These are phyloP conservation scores for Trypethelium eluteriae DNA, from an alignment of 495 filamentous ascomycete species.

Conservation along the genomic window DNA sequence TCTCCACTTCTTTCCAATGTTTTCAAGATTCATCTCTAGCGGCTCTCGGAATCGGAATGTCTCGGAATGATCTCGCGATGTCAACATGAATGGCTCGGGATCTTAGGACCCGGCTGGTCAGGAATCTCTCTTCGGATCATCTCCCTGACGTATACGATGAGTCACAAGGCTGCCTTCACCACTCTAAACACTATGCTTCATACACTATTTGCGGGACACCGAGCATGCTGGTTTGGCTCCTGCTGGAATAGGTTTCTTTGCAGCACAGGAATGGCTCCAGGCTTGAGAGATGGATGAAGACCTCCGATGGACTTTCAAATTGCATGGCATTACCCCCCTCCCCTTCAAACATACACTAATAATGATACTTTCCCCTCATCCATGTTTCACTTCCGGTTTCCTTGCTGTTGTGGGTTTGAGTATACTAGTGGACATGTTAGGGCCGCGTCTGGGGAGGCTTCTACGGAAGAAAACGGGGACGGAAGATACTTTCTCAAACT, in stretches of 20 bases:
- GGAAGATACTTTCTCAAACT: neutral
- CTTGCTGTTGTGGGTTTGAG: conserved; percentile 11
- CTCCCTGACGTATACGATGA: neutral
- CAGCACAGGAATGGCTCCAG: neutral
- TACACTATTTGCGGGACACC: neutral
- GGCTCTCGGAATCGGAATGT: conserved; percentile 4
- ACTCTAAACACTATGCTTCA: neutral
- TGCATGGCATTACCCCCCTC: conserved; percentile 21
- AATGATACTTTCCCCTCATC: conserved; percentile 22
- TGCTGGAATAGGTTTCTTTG: neutral
- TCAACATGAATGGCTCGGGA: neutral
- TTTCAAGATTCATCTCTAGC: neutral
- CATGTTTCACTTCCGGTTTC: conserved; percentile 15
- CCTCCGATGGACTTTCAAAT: conserved; percentile 19
- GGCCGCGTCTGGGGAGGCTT: conserved; percentile 25
- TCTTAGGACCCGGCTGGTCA: neutral
- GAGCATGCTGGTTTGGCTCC: neutral
- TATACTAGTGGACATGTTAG: conserved; percentile 14
- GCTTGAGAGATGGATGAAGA: conserved; percentile 11
- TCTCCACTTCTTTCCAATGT: conserved; percentile 11
- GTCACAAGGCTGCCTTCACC: neutral
- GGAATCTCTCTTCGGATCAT: neutral
- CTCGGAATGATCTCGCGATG: neutral
- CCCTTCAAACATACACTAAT: neutral
- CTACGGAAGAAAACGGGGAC: neutral